phyloP scores from a whole-genome alignment of 352 stramenopile genomes.

The Aphanomyces stellatus region DNA sequence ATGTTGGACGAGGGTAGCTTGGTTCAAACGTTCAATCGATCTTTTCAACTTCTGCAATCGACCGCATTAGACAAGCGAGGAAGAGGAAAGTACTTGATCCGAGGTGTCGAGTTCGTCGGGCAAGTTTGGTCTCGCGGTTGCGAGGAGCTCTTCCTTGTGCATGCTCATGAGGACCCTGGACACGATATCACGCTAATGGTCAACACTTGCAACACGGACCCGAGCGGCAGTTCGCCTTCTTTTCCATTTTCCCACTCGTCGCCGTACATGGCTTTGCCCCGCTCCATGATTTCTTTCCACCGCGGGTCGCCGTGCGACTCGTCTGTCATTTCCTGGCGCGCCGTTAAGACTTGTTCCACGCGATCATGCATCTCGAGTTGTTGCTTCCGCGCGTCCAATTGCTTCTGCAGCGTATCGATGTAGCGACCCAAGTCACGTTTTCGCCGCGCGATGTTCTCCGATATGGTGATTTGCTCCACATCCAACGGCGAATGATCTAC shows the following conservation, averaged over 20 bases:
- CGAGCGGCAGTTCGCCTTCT: constrained; percentile 35
- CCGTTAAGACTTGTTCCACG: constrained; percentile 56
- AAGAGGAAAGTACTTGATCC: not conserved
- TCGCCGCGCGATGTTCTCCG: constrained; percentile 42
- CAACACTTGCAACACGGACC: too few relatives aligned
- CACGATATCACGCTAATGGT: too few relatives aligned
- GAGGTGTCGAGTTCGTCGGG: too few relatives aligned
- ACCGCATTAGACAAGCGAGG: not conserved
- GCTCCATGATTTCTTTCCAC: constrained; percentile 58
- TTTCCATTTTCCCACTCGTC: constrained; percentile 41
- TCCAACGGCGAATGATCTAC: constrained; percentile 18
- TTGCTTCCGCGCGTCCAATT: constrained; percentile 41
- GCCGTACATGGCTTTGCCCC: constrained; percentile 48
- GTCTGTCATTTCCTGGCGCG: constrained; percentile 22
- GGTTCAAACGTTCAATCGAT: constrained; percentile 16
- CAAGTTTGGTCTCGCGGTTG: too few relatives aligned
- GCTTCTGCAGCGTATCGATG: constrained; percentile 38
- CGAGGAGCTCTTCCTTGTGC: constrained; percentile 63
- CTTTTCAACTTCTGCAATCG: constrained; percentile 16
- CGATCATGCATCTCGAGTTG: constrained; percentile 54
- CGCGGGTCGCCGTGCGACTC: constrained; percentile 25
- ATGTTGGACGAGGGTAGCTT: constrained; percentile 4
- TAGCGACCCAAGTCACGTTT: constrained; percentile 57
- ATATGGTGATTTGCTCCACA: constrained; percentile 18
- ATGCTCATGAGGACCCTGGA: constrained; percentile 56